Base-by-base conservation (phyloP, 1,139 yeast species). In the Magnusiomyces paraingens region DNA sequence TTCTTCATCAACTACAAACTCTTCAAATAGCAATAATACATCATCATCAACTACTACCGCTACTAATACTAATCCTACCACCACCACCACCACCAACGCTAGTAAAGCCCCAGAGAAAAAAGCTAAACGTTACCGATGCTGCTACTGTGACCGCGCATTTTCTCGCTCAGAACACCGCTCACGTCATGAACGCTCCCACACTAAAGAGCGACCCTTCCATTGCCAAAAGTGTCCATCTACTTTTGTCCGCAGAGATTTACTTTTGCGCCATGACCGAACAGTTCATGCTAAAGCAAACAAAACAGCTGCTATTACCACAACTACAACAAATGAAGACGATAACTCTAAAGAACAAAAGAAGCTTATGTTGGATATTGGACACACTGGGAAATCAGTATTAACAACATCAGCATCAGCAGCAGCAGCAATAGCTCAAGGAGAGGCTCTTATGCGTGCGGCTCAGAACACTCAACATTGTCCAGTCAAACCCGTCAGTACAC, bases 101-200 rank as follows among this genome's bases (percentile, higher is more conserved):
- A 42, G 14, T 18, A 10, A 20, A 43, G n/a, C 38, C 8, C 44
- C 44, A 21, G 26, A 29, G 14, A 45, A 47, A 32, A 55, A 55
- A 36, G 17, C 49, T n/a, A 55, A 55, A 41, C 46, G 54, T 6
- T 86, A 86, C 67, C 79, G 84, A 40, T 87, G 95, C 70, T 83
- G 86, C 22, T 86, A 82, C 66, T 87, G 95, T 64, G 88, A 90
- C 44, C 74, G 90, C 62, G 86, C 90, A 0, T 87, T 87, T 65
- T 83, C 91, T 8, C 73, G 95, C 49, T 81, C 88, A 22, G 95
- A 87, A 65, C 95, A 87, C 67, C 81, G 86, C 64, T 82, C 85
- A 54, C 79, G 95, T 50, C 95, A 87, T 64, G 95, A 87, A 66
- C 72, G 94, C 40, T 84, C 91, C 2, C 95, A 87, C 64, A 86